Conservation (phyloP, 306 rosid species). For the Dryas alaskensis region DNA sequence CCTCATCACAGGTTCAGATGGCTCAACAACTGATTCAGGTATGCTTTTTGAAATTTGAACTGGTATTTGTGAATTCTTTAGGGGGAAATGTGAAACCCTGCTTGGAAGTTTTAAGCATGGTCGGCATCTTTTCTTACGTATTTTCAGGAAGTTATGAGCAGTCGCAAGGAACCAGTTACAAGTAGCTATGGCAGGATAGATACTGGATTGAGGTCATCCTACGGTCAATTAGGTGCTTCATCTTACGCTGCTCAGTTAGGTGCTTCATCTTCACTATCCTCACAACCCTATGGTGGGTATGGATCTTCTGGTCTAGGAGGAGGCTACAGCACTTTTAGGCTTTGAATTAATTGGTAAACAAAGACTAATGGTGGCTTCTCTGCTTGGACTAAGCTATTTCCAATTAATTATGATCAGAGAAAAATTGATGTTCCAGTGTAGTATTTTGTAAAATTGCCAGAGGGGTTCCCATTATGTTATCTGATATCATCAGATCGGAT, state of each 20-base stretch:
- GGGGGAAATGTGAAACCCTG: neutral
- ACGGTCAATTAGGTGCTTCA: slow-evolving; percentile 61
- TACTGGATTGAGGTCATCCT: slow-evolving; percentile 62
- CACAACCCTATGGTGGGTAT: slow-evolving; percentile 66
- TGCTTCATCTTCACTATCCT: slow-evolving; percentile 51
- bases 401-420: slow-evolving; percentile 34
- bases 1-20: slow-evolving; percentile 76
- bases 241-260: slow-evolving; percentile 32
- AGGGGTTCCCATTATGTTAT: slow-evolving; percentile 8
- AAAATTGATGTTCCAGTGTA: slow-evolving; percentile 28
- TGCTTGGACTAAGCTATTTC: slow-evolving; percentile 27
- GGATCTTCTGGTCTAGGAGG: slow-evolving; percentile 84
- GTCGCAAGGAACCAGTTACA: slow-evolving; percentile 57
- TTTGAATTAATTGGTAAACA: slow-evolving; percentile 37
- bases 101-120: neutral
- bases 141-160: slow-evolving; percentile 72
- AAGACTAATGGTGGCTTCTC: slow-evolving; percentile 27
- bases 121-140: slow-evolving; percentile 18
- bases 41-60: neutral
- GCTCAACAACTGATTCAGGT: slow-evolving; percentile 97
- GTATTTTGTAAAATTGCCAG: slow-evolving; percentile 35
- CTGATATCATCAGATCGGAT: slow-evolving; percentile 22
- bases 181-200: slow-evolving; percentile 67
- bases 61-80: neutral
- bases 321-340: slow-evolving; percentile 82